These are phyloP conservation scores for Trichoderma harzianum DNA, from an alignment of 2,329 filamentous ascomycete species.

Conservation along the genomic window DNA sequence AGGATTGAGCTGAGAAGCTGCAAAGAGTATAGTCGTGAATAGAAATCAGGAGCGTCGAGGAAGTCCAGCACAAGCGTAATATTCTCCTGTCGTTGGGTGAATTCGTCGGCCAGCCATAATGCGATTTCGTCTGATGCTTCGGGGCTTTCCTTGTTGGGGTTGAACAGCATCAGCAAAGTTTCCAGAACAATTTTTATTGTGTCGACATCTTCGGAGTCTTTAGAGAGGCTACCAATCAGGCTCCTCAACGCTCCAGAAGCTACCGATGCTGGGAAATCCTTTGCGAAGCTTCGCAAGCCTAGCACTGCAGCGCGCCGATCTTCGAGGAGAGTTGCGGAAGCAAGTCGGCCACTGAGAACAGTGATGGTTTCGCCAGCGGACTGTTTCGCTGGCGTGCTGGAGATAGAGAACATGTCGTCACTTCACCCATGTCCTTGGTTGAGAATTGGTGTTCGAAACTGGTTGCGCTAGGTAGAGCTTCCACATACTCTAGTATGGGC, in stretches of 20 bases:
- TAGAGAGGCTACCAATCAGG: conserved; percentile 78
- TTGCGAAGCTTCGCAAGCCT: conserved; percentile 90
- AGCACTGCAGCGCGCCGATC: conserved; percentile 91
- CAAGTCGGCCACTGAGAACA: conserved; percentile 79
- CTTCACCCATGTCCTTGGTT: conserved; percentile 8
- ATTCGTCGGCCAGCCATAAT: conserved; percentile 95
- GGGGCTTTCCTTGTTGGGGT: conserved; percentile 65
- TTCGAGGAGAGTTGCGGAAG: conserved; percentile 87
- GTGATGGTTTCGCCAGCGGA: conserved; percentile 93
- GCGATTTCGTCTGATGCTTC: conserved; percentile 96
- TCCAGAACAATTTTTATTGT: conserved; percentile 94
- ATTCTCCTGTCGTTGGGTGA: conserved; percentile 96
- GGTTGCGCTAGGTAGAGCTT: neutral
- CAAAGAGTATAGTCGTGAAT: conserved; percentile 84
- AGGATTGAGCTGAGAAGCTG: conserved; percentile 86
- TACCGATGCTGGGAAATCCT: conserved; percentile 92
- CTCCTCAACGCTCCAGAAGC: conserved; percentile 88
- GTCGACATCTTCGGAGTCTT: conserved; percentile 91
- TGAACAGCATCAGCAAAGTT: conserved; percentile 91
- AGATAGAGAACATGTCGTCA: conserved; percentile 58
- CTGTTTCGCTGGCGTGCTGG: conserved; percentile 84
- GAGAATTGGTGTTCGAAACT: neutral
- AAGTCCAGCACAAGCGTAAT: conserved; percentile 87
- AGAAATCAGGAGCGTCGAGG: conserved; percentile 82
- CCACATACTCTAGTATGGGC: neutral